These are phyloP conservation scores for Coccinonectria pachysandricola DNA, from an alignment of 2,329 filamentous ascomycete genomes.

Conservation along the genomic window DNA sequence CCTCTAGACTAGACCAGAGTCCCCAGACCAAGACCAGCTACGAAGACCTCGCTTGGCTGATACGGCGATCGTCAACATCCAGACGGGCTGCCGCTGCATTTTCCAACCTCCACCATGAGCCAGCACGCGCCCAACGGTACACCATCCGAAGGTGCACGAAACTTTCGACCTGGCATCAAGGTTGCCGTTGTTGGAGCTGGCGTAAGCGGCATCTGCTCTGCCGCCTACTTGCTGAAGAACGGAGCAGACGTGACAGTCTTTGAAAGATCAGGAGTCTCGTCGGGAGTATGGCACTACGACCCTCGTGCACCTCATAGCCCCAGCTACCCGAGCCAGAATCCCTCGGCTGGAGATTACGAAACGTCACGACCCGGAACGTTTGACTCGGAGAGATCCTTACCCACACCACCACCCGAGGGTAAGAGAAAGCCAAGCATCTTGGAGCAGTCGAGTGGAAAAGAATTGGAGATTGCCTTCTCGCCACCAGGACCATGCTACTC, in stretches of 20 bases:
- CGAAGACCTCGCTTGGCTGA: too few relatives aligned
- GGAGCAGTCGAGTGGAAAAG: too few relatives aligned
- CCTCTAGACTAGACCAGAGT: too few relatives aligned
- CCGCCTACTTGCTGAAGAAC: conserved; percentile 26
- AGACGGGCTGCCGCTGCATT: too few relatives aligned
- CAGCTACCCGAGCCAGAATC: conserved; percentile 22
- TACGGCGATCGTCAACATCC: too few relatives aligned
- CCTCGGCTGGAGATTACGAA: conserved; percentile 19
- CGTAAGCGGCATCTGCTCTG: conserved; percentile 28
- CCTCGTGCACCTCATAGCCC: conserved; percentile 19
- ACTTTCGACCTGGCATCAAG: conserved; percentile 3
- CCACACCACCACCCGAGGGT: neutral
- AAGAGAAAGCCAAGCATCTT: too few relatives aligned
- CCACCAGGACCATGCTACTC: conserved; percentile 39
- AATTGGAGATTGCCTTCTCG: conserved; percentile 10
- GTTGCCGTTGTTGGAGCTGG: conserved; percentile 32
- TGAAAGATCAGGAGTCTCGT: conserved; percentile 23
- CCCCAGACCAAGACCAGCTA: too few relatives aligned
- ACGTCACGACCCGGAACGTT: conserved; percentile 5
- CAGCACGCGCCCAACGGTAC: too few relatives aligned
- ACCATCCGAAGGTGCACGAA: too few relatives aligned
- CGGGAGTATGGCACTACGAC: conserved; percentile 31
- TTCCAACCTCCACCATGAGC: too few relatives aligned
- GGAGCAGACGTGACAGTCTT: conserved; percentile 28
- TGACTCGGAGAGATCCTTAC: conserved; percentile 1